These are phyloP conservation scores for Aschersonia sp. DNA, from an alignment of 2,329 filamentous ascomycete species.

Conservation along the genomic window DNA sequence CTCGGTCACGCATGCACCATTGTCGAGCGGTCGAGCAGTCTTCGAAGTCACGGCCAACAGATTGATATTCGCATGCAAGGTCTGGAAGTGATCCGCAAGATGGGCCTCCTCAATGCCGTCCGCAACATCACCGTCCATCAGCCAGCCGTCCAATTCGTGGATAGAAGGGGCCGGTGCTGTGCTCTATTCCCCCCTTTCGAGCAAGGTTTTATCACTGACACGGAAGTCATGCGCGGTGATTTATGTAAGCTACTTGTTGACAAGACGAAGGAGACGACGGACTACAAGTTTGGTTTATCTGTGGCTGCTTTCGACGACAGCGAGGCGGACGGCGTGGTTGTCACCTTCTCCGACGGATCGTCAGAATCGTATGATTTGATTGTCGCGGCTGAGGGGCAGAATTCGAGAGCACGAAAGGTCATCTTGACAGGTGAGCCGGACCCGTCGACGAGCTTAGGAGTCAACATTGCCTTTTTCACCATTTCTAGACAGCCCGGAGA, in stretches of 20 bases:
- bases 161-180: constrained; percentile 18
- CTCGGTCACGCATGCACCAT: constrained; percentile 24
- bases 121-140: constrained; percentile 27
- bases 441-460: constrained; percentile 6
- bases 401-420: constrained; percentile 5
- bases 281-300: constrained; percentile 15
- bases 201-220: constrained; percentile 37
- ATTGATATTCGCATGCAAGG: constrained; percentile 30
- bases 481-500: constrained; percentile 14
- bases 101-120: constrained; percentile 23
- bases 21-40: constrained; percentile 22
- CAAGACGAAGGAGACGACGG: constrained; percentile 12
- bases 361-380: constrained; percentile 32
- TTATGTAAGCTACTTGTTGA: constrained; percentile 36
- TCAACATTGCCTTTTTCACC: constrained; percentile 24
- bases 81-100: constrained; percentile 20
- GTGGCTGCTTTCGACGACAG: constrained; percentile 14
- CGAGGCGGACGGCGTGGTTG: constrained; percentile 14
- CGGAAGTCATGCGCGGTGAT: constrained; percentile 45
- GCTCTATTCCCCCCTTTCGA: constrained; percentile 20
- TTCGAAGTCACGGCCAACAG: constrained; percentile 27
- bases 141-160: constrained; percentile 30
- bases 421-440: constrained; percentile 12
- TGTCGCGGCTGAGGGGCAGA: constrained; percentile 37
- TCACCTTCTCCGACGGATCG: constrained; percentile 28